A percentile compares a stretch with the other conserved stretches of the same genome.
phyloP scores from a whole-genome alignment of 495 filamentous ascomycete genomes.

The Hyphodiscus hymeniophilus region DNA sequence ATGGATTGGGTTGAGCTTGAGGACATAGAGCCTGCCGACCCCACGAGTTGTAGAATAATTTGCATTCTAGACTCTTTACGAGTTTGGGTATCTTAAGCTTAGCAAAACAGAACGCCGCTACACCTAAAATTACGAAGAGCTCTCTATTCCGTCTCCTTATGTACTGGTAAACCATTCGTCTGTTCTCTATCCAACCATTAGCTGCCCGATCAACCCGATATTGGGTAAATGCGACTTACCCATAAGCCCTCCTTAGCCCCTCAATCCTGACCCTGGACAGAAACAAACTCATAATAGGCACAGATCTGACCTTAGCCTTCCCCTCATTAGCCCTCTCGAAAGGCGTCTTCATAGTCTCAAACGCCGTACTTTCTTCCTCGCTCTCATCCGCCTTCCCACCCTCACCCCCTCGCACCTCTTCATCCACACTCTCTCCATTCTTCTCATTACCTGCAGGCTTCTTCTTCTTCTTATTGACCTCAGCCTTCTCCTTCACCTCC shows the following conservation, averaged over 20 bases:
- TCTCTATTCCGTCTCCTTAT: not conserved
- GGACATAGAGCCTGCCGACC: not conserved
- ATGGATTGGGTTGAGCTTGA: not conserved
- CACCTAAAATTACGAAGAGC: not conserved
- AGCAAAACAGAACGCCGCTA: not conserved
- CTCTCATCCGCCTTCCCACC: conserved; percentile 4
- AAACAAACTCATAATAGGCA: conserved; percentile 47
- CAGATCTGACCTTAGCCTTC: conserved; percentile 13
- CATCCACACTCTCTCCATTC: conserved; percentile 2
- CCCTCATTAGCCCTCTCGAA: conserved; percentile 33
- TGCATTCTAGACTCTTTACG: not conserved
- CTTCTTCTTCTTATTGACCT: conserved; percentile 49
- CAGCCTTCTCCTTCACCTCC: conserved; percentile 28
- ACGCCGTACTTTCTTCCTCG: conserved; percentile 28
- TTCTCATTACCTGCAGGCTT: conserved; percentile 6
- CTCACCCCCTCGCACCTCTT: no score
- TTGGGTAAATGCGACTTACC: conserved; percentile 27
- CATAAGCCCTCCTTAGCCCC: conserved; percentile 38
- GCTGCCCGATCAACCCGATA: not conserved
- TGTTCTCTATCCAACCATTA: conserved; percentile 24
- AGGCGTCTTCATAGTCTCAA: conserved; percentile 46
- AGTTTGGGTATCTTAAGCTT: not conserved
- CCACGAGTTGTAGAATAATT: not conserved
- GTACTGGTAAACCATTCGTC: conserved; percentile 15
- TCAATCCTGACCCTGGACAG: conserved; percentile 46